phyloP scores from a whole-genome alignment of 2,329 filamentous ascomycete genomes.

The Aspergillus phoenicis region DNA sequence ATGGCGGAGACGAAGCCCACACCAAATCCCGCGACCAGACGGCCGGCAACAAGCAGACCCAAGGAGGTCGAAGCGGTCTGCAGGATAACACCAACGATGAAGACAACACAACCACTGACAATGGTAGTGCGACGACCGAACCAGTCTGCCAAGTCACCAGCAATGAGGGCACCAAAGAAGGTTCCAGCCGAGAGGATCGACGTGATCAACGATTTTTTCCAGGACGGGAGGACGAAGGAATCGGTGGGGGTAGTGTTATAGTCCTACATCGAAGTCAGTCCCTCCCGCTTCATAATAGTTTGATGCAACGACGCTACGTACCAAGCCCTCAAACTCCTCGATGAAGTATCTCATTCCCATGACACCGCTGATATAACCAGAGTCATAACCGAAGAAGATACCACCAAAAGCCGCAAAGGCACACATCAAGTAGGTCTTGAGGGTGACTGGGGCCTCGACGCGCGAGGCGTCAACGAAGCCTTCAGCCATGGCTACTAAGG shows the following conservation, averaged over 20 bases:
- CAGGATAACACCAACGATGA: conserved; percentile 67
- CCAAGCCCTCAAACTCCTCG: conserved; percentile 37
- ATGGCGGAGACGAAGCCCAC: conserved; percentile 80
- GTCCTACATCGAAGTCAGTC: conserved; percentile 22
- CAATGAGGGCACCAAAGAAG: conserved; percentile 77
- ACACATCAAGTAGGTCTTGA: conserved; percentile 63
- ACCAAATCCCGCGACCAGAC: conserved; percentile 74
- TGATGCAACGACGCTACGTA: conserved; percentile 20
- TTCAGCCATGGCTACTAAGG: conserved; percentile 30
- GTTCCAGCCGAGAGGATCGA: conserved; percentile 77
- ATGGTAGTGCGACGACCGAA: conserved; percentile 68
- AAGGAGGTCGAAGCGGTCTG: conserved; percentile 62
- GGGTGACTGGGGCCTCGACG: conserved; percentile 61
- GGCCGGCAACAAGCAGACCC: conserved; percentile 69
- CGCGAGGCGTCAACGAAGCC: conserved; percentile 54
- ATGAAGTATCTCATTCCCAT: conserved; percentile 56
- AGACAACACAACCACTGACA: conserved; percentile 71
- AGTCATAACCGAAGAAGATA: conserved; percentile 64
- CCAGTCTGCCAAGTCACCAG: conserved; percentile 74
- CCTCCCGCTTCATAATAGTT: not conserved
- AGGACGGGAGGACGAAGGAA: conserved; percentile 49
- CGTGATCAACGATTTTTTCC: conserved; percentile 64
- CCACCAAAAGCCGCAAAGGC: conserved; percentile 64
- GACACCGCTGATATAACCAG: conserved; percentile 58
- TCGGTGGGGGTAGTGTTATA: conserved; percentile 33